These are phyloP conservation scores for Chalciporus sphaerocephalus DNA, from an alignment of 768 basidiomycete genomes.

Conservation along the genomic window DNA sequence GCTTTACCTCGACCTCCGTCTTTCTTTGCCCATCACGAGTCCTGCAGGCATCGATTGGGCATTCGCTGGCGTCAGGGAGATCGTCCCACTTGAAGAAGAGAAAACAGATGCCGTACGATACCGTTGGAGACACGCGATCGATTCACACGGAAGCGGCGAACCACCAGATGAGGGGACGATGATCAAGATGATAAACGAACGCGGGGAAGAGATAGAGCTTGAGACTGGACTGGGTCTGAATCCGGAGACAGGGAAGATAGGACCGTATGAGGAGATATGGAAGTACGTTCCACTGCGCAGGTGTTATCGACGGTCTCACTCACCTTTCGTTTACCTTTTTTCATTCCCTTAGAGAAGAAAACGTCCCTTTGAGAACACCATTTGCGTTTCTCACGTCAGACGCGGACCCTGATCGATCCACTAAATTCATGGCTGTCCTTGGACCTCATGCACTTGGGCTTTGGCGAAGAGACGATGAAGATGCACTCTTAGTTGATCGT, in stretches of 20 bases:
- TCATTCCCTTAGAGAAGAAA: constrained; percentile 6
- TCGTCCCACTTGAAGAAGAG: neutral
- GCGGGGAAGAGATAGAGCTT: constrained; percentile 11
- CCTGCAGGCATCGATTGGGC: constrained; percentile 9
- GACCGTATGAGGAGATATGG: constrained; percentile 20
- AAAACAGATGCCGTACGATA: constrained; percentile 6
- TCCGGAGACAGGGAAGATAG: constrained; percentile 13
- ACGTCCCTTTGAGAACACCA: constrained; percentile 1
- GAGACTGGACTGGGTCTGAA: constrained; percentile 13
- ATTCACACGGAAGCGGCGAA: constrained; percentile 11
- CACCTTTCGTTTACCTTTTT: neutral
- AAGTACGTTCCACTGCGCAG: constrained; percentile 7
- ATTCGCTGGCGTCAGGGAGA: constrained; percentile 14
- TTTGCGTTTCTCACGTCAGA: constrained; percentile 19
- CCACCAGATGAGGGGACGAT: constrained; percentile 14
- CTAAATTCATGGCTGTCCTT: constrained; percentile 16
- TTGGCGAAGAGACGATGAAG: neutral
- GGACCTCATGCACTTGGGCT: constrained; percentile 17
- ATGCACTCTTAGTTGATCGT: neutral
- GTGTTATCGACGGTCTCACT: neutral
- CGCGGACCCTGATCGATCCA: constrained; percentile 7
- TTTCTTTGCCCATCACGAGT: constrained; percentile 2
- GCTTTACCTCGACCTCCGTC: constrained; percentile 20
- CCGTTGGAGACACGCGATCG: constrained; percentile 16
- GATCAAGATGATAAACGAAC: neutral